Conservation (phyloP, 306 rosid genomes). For the Prinsepia uniflora region DNA sequence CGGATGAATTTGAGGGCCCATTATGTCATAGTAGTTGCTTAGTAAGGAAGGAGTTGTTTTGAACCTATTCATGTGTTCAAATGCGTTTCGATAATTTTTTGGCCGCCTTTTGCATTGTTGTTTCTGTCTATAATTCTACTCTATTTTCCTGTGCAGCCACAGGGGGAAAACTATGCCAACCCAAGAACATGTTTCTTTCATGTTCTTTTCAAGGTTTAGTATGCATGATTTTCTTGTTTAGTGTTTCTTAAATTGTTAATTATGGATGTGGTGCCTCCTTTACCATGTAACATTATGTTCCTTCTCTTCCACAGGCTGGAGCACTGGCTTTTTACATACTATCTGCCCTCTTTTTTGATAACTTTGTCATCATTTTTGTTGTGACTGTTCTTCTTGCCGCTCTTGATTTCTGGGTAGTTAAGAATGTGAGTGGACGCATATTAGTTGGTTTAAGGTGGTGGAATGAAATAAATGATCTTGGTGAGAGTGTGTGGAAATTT, state of each 20-base stretch:
- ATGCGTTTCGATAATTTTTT: not conserved
- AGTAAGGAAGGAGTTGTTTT: not conserved
- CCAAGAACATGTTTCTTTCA: conserved; percentile 95
- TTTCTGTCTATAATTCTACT: conserved; percentile 8
- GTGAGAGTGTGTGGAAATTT: conserved; percentile 97
- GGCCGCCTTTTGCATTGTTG: not conserved
- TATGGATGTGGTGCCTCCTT: conserved; percentile 6
- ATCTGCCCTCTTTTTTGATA: conserved; percentile 72
- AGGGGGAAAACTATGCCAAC: conserved; percentile 88
- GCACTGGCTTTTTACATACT: conserved; percentile 96
- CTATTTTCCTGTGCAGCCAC: conserved; percentile 47
- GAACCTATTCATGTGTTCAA: not conserved
- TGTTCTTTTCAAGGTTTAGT: conserved; percentile 83
- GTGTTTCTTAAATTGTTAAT: not conserved
- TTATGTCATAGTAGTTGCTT: not conserved
- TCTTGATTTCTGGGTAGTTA: conserved; percentile 97
- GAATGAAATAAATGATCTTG: conserved; percentile 96
- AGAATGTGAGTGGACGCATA: conserved; percentile 97
- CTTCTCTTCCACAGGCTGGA: conserved; percentile 57
- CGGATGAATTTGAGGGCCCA: not conserved
- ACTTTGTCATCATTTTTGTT: conserved; percentile 95
- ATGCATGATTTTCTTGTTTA: not conserved
- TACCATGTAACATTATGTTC: not conserved
- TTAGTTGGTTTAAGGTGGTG: conserved; percentile 99
- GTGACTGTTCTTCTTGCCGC: conserved; percentile 96